These are phyloP conservation scores for Prunus mira DNA, from an alignment of 306 rosid genomes.

Conservation along the genomic window DNA sequence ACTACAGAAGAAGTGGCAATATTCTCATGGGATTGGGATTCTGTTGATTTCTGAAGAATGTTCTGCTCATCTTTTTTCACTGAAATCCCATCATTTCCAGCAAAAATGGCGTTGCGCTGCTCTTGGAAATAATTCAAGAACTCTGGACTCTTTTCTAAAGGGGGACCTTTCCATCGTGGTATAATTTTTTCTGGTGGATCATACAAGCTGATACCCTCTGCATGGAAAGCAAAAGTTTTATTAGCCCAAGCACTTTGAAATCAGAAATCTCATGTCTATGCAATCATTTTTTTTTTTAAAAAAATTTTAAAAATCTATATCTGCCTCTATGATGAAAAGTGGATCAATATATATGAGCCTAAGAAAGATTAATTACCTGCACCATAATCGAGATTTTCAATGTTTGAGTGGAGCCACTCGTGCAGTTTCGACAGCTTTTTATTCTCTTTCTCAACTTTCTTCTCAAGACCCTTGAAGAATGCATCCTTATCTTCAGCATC, in stretches of 20 bases:
- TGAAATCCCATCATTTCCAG: constrained; percentile 22
- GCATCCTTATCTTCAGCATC: constrained; percentile 58
- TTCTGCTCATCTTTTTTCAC: constrained; percentile 45
- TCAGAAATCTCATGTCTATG: constrained; percentile 10
- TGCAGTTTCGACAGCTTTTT: constrained; percentile 64
- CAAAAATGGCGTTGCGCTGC: constrained; percentile 39
- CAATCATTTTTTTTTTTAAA: neutral
- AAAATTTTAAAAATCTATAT: neutral
- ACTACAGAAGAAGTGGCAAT: constrained; percentile 24
- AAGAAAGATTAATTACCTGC: constrained; percentile 58
- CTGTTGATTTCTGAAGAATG: constrained; percentile 34
- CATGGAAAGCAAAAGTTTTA: constrained; percentile 19
- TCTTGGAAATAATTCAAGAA: constrained; percentile 54
- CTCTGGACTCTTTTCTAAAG: constrained; percentile 67
- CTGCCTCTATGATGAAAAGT: constrained; percentile 18
- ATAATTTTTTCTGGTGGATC: constrained; percentile 84
- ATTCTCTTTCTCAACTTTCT: constrained; percentile 72
- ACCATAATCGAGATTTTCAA: constrained; percentile 89
- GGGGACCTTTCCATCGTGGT: constrained; percentile 91
- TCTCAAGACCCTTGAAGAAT: constrained; percentile 83
- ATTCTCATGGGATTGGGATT: constrained; percentile 37
- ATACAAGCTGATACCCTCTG: constrained; percentile 84
- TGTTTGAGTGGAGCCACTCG: constrained; percentile 82
- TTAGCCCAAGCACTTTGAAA: constrained; percentile 21
- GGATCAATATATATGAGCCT: constrained; percentile 6